Conservation (phyloP, 2,329 filamentous ascomycete species). For the Microsporum canis region DNA sequence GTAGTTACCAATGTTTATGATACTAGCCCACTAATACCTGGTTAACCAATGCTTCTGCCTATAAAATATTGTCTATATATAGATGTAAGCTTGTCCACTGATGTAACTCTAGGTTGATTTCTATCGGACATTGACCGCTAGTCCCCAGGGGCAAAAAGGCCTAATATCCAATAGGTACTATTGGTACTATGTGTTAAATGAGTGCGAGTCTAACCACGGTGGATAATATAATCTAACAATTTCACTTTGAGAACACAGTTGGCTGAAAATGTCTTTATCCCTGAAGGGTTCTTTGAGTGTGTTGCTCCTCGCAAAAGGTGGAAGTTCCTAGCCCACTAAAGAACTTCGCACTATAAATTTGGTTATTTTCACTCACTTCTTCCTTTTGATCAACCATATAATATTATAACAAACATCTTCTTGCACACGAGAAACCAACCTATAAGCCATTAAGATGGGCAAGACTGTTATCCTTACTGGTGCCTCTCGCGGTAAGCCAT, state of each 20-base stretch:
- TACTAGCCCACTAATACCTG: too few species aligned
- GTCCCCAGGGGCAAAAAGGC: too few species aligned
- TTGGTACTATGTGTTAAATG: too few species aligned
- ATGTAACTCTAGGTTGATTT: background rate
- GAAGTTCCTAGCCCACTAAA: background rate
- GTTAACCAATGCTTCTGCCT: background rate
- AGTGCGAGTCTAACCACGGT: too few species aligned
- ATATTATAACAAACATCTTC: background rate
- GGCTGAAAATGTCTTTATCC: background rate
- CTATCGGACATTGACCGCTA: too few species aligned
- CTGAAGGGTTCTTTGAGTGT: background rate
- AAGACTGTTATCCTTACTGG: conserved; percentile 63
- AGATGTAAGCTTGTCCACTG: background rate
- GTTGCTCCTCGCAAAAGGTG: background rate
- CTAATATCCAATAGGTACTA: too few species aligned
- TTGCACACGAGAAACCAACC: background rate
- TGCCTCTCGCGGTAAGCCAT: conserved; percentile 46
- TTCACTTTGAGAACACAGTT: background rate
- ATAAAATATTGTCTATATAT: background rate
- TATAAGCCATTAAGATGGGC: conserved; percentile 4
- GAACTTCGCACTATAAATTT: background rate
- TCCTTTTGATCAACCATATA: background rate
- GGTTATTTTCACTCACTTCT: background rate
- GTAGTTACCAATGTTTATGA: background rate
- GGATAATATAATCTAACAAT: background rate